Evolutionary conservation across 2,329 filamentous ascomycete genomes (phyloP).

Genomic region (Cyanodermella asteris): DNA sequence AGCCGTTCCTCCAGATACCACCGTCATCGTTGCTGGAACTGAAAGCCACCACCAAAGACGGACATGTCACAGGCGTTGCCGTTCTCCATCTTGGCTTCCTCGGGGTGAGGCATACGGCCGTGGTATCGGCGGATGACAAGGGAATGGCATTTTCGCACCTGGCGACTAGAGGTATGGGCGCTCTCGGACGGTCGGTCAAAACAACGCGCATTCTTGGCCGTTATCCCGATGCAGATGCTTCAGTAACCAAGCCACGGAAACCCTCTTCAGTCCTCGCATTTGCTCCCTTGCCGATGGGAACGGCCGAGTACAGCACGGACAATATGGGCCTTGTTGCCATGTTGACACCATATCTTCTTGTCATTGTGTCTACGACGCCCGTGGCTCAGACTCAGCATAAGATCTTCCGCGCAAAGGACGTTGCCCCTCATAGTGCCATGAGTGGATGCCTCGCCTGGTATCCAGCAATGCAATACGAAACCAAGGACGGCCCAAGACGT

Average conservation of each 20-base stretch:
- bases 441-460: slow-evolving; percentile 95
- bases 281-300: slow-evolving; percentile 75
- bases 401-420: slow-evolving; percentile 70
- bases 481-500: slow-evolving; percentile 41
- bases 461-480: slow-evolving; percentile 79
- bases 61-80: slow-evolving; percentile 55
- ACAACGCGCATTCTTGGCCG: slow-evolving; percentile 77
- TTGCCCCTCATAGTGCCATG: slow-evolving; percentile 73
- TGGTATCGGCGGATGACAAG: slow-evolving; percentile 82
- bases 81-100: slow-evolving; percentile 88
- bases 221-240: slow-evolving; percentile 52
- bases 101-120: slow-evolving; percentile 75
- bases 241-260: slow-evolving; percentile 47
- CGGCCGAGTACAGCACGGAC: slow-evolving; percentile 74
- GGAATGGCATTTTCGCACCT: slow-evolving; percentile 98
- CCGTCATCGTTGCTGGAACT: slow-evolving; percentile 53
- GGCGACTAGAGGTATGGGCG: slow-evolving; percentile 72
- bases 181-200: slow-evolving; percentile 66
- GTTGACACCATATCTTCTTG: slow-evolving; percentile 81
- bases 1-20: slow-evolving; percentile 72
- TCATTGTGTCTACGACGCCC: slow-evolving; percentile 92
- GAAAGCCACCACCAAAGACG: slow-evolving; percentile 47
- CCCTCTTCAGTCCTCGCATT: slow-evolving; percentile 91
- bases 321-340: slow-evolving; percentile 79
- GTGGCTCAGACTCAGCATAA: slow-evolving; percentile 95